A percentile compares a stretch with the other conserved stretches of the same genome.
Evolutionary conservation across 1,139 yeast genomes (phyloP).

Genomic region (Suhomyces bolitotheri): DNA sequence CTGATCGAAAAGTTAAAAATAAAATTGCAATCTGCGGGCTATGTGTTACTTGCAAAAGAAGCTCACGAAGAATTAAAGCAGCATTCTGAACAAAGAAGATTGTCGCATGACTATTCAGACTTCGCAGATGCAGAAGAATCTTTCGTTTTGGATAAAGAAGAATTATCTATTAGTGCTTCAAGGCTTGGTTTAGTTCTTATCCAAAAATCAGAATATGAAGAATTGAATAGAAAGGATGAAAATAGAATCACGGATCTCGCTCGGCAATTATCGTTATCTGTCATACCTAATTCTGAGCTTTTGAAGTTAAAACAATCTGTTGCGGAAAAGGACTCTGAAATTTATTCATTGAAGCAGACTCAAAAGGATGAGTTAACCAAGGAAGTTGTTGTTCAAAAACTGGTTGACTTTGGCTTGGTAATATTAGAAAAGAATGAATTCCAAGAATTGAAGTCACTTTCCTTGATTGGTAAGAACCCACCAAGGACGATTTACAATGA

Average conservation of each 20-base stretch:
- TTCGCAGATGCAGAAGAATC: conserved; percentile 41
- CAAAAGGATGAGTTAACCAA: conserved; percentile 21
- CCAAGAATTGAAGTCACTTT: conserved; percentile 25
- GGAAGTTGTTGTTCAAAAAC: conserved; percentile 30
- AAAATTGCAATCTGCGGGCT: conserved; percentile 28
- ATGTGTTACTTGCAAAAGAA: conserved; percentile 33
- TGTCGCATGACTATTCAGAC: conserved; percentile 9
- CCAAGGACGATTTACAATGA: conserved; percentile 18
- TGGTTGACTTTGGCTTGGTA: conserved; percentile 44
- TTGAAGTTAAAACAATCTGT: conserved; percentile 33
- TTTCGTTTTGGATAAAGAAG: conserved; percentile 31
- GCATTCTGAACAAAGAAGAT: neutral
- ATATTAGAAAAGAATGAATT: conserved; percentile 32
- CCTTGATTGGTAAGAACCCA: conserved; percentile 14
- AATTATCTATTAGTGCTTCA: conserved; percentile 30
- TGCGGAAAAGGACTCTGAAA: conserved; percentile 36
- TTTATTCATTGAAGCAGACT: conserved; percentile 26
- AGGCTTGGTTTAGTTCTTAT: conserved; percentile 42
- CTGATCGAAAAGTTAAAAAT: conserved; percentile 6
- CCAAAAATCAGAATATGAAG: conserved; percentile 24
- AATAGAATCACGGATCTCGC: conserved; percentile 21
- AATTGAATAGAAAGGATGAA: conserved; percentile 18
- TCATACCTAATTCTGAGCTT: conserved; percentile 29
- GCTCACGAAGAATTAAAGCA: conserved; percentile 18
- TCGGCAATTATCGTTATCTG: conserved; percentile 15